phyloP scores from a whole-genome alignment of 106 monocot genomes.

The Apostasia ramifera region DNA sequence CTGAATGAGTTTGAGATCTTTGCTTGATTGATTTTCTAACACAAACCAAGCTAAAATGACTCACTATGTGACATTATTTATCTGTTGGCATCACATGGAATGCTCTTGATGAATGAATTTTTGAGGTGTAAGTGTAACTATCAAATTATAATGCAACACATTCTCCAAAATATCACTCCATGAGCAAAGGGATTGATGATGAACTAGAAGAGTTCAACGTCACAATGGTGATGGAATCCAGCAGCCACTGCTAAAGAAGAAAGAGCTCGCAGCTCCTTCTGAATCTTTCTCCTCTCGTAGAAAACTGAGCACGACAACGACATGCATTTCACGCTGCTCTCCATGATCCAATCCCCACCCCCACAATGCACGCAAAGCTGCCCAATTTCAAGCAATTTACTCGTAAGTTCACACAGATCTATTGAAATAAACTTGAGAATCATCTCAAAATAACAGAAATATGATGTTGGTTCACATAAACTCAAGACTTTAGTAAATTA shows the following conservation, averaged over 20 bases:
- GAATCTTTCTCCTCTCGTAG: constrained; percentile 82
- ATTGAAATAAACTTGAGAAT: not conserved
- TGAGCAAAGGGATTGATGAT: constrained; percentile 1
- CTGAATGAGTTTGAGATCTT: too few species aligned
- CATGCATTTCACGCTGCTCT: constrained; percentile 70
- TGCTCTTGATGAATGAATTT: too few species aligned
- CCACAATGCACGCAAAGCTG: constrained; percentile 94
- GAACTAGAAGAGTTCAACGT: constrained; percentile 59
- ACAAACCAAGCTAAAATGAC: too few species aligned
- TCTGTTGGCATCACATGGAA: too few species aligned
- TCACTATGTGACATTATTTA: too few species aligned
- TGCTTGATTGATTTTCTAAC: too few species aligned
- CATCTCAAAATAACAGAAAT: too few species aligned
- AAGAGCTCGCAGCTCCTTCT: constrained; percentile 51
- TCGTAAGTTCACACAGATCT: not conserved
- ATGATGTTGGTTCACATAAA: too few species aligned
- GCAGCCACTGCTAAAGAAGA: constrained; percentile 41
- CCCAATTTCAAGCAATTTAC: not conserved
- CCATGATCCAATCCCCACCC: constrained; percentile 67
- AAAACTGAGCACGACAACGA: constrained; percentile 82
- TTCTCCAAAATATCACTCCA: constrained; percentile 4
- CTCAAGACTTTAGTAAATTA: too few species aligned
- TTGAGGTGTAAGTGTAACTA: too few species aligned
- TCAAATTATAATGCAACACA: too few species aligned
- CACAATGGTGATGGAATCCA: constrained; percentile 58